Conservation (phyloP, 1,284 basidiomycete genomes). For the Apiotrichum domesticum region DNA sequence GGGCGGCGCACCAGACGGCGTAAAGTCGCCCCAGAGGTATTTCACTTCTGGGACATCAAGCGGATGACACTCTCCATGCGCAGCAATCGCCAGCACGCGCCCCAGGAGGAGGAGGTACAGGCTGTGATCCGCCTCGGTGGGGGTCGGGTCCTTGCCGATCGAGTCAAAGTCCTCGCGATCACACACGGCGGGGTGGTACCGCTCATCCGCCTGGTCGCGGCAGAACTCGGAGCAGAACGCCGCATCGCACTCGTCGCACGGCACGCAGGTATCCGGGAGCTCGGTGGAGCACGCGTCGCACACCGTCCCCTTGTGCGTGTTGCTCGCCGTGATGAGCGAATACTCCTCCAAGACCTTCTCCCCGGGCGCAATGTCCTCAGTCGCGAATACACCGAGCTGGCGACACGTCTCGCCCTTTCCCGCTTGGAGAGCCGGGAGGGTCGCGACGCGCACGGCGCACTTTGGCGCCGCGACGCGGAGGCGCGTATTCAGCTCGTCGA, state of each 20-base stretch:
- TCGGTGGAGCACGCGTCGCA: slow-evolving; percentile 15
- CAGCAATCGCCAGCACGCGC: slow-evolving; percentile 13
- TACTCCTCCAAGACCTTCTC: slow-evolving; percentile 14
- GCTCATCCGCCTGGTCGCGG: slow-evolving; percentile 6
- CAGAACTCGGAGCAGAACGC: slow-evolving; percentile 13
- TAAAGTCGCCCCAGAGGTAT: slow-evolving; percentile 16
- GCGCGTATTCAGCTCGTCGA: slow-evolving; percentile 8
- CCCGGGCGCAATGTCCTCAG: slow-evolving; percentile 14
- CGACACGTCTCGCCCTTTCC: background rate
- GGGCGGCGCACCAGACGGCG: background rate
- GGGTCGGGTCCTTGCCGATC: slow-evolving; percentile 13
- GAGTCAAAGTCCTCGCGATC: slow-evolving; percentile 7
- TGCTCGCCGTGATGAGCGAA: slow-evolving; percentile 14
- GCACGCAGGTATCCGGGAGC: slow-evolving; percentile 4
- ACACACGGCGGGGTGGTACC: slow-evolving; percentile 17
- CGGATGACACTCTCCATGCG: slow-evolving; percentile 6
- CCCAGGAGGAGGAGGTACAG: slow-evolving; percentile 12
- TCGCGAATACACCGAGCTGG: slow-evolving; percentile 17
- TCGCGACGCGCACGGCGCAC: slow-evolving; percentile 9
- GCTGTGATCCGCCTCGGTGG: slow-evolving; percentile 8
- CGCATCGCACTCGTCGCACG: slow-evolving; percentile 12
- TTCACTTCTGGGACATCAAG: slow-evolving; percentile 16
- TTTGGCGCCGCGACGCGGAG: slow-evolving; percentile 7
- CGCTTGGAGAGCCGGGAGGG: slow-evolving; percentile 6
- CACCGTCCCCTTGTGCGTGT: slow-evolving; percentile 9